Conservation (phyloP, 2,329 filamentous ascomycete species). For the Ceratocystis ficicola region DNA sequence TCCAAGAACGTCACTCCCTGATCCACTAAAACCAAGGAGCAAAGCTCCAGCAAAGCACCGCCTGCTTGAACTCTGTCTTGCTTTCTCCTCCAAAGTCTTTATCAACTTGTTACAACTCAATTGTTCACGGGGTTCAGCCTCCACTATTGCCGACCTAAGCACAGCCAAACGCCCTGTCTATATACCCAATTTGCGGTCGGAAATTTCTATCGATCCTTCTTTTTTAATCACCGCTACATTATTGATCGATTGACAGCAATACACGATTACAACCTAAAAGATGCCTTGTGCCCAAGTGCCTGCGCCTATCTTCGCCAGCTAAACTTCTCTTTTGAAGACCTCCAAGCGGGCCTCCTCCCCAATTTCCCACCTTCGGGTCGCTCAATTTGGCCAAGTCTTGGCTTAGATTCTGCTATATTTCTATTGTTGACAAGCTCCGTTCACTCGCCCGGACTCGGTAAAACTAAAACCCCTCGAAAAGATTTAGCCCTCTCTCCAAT, state of each 20-base stretch:
- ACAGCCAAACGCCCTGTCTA: not conserved
- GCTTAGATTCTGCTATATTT: not conserved
- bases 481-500: not conserved
- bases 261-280: not conserved
- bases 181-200: not conserved
- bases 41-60: slow-evolving; percentile 5
- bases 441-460: not conserved
- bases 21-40: slow-evolving; percentile 3
- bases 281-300: slow-evolving; percentile 8
- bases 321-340: not conserved
- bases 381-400: not conserved
- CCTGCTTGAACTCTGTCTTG: not conserved
- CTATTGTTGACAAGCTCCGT: not conserved
- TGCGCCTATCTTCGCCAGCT: slow-evolving; percentile 4
- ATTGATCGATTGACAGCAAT: not conserved
- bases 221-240: not conserved
- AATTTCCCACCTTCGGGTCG: not conserved
- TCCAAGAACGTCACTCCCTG: slow-evolving; percentile 4
- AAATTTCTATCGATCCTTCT: not conserved
- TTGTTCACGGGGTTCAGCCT: not conserved
- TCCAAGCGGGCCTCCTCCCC: not conserved
- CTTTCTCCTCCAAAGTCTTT: not conserved
- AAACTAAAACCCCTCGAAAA: not conserved
- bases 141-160: not conserved
- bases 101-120: slow-evolving; percentile 1